Base-by-base conservation (phyloP, 2,329 filamentous ascomycete species). In the Ophiostoma fasciatum region DNA sequence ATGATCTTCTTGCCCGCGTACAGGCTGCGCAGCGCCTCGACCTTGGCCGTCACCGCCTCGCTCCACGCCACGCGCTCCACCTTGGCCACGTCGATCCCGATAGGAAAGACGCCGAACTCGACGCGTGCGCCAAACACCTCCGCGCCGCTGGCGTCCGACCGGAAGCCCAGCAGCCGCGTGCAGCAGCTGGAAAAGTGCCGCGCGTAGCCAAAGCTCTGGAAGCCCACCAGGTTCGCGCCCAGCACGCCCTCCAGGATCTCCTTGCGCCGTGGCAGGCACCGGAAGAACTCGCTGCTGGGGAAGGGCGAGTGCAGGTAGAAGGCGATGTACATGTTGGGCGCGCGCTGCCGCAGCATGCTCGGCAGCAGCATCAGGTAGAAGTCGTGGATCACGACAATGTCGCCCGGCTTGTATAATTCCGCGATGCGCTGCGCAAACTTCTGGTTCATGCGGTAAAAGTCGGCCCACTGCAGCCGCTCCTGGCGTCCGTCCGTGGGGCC, bases 221-320 rank as follows among this genome's bases (percentile, higher is more conserved):
- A 94, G 1, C 85, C 87, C 43, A 96, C 74, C 63, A 96, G 77
- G 56, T 94, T 94, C 38, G 88, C 74, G 14, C 88, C 87, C 28
- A 96, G 66, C 31, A 94, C 76, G 33, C 90, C 90, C 47, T 90
- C 84, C 12, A 96, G 64, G 10, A 96, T 69, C 54, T 94, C 85
- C 57, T 93, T 94, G 46, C 88, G 74, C 45, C 83, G 75, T 26
- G 83, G 82, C 38, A 94, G 64, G 55, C 87, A 94, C 32, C 87
- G 75, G 54, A 94, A 74, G 53, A 93, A 94, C 58, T 96, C 90
- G 64, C 83, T 93, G 59, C 85, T 94, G 23, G 88, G 88, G 58
- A 96, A 96, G 0, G 88, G 88, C 31, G 84, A 79, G 57, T 96
- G 88, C 31, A 96, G 66, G 63, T 84, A 96, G 63, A 94, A 94